phyloP scores from a whole-genome alignment of 805 yeast species.

The Wickerhamiella slavikovae region DNA sequence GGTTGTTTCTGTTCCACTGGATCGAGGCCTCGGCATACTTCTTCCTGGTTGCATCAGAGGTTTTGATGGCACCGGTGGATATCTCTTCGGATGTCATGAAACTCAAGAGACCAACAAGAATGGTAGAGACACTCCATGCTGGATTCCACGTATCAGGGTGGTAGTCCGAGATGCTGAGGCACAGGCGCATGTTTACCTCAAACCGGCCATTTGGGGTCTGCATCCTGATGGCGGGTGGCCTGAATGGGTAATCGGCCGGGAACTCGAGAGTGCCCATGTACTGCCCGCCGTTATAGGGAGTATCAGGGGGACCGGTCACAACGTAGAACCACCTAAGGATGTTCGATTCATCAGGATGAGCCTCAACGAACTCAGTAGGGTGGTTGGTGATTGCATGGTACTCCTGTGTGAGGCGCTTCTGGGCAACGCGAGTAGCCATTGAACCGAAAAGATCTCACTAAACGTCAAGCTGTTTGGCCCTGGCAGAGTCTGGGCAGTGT shows the following conservation, averaged over 20 bases:
- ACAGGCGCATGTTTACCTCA: slow-evolving; percentile 52
- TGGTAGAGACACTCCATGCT: slow-evolving; percentile 78
- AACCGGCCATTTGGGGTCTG: slow-evolving; percentile 80
- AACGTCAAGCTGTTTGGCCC: too few species aligned
- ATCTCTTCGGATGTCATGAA: slow-evolving; percentile 72
- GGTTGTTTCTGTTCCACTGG: slow-evolving; percentile 29
- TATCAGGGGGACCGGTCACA: slow-evolving; percentile 77
- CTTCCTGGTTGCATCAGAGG: slow-evolving; percentile 37
- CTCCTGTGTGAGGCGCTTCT: slow-evolving; percentile 12
- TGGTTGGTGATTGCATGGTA: slow-evolving; percentile 38
- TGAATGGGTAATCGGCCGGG: slow-evolving; percentile 75
- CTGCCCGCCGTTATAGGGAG: slow-evolving; percentile 35
- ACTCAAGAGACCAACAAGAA: slow-evolving; percentile 64
- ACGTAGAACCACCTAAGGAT: slow-evolving; percentile 88
- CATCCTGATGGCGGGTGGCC: slow-evolving; percentile 82
- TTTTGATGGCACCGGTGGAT: slow-evolving; percentile 55
- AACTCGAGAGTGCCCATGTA: slow-evolving; percentile 36
- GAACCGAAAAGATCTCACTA: too few species aligned
- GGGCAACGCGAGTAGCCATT: slow-evolving; percentile 12
- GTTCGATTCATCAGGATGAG: slow-evolving; percentile 73
- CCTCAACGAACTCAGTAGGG: slow-evolving; percentile 71
- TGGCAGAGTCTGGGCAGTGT: too few species aligned
- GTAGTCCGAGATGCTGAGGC: slow-evolving; percentile 73
- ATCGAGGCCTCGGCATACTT: slow-evolving; percentile 36
- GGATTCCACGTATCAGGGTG: slow-evolving; percentile 91